Evolutionary conservation across 2,329 filamentous ascomycete genomes (phyloP).

Genomic region (Trichoderma endophyticum): DNA sequence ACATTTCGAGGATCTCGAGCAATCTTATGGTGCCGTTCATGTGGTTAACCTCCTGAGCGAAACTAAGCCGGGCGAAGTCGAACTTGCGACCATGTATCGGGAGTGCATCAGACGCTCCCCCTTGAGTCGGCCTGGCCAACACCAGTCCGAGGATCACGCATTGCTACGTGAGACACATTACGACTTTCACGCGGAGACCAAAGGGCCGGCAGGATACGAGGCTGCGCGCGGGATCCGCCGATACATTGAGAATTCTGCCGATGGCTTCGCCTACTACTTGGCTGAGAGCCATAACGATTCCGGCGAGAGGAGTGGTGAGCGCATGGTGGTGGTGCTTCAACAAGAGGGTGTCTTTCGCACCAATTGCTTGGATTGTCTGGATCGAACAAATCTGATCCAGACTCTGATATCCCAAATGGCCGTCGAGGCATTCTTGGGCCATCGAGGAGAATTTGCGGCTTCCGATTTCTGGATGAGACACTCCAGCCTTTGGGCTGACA

Average conservation of each 20-base stretch:
- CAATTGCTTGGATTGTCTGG: constrained; percentile 93
- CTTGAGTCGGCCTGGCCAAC: constrained; percentile 58
- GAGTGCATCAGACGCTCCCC: constrained; percentile 73
- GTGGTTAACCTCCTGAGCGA: constrained; percentile 93
- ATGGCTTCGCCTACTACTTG: constrained; percentile 90
- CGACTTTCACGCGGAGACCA: constrained; percentile 94
- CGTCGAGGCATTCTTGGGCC: constrained; percentile 75
- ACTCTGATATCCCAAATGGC: constrained; percentile 95
- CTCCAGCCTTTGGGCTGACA: constrained; percentile 93
- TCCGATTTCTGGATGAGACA: constrained; percentile 90
- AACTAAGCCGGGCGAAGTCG: constrained; percentile 79
- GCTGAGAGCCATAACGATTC: constrained; percentile 66
- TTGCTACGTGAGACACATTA: constrained; percentile 82
- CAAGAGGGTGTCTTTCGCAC: constrained; percentile 96
- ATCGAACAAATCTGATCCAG: constrained; percentile 93
- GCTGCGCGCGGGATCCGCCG: constrained; percentile 80
- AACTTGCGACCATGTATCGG: constrained; percentile 76
- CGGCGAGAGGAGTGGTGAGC: constrained; percentile 39
- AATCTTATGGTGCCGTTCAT: constrained; percentile 85
- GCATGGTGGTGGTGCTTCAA: constrained; percentile 70
- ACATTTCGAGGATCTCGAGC: constrained; percentile 84
- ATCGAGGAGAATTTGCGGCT: constrained; percentile 64
- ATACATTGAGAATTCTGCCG: constrained; percentile 73
- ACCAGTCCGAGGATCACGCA: constrained; percentile 62
- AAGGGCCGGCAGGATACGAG: constrained; percentile 81